Evolutionary conservation across 1,284 basidiomycete species (phyloP), one percentile per base, ranked within the genome.

Genomic region (Quambalaria eucalypti): DNA sequence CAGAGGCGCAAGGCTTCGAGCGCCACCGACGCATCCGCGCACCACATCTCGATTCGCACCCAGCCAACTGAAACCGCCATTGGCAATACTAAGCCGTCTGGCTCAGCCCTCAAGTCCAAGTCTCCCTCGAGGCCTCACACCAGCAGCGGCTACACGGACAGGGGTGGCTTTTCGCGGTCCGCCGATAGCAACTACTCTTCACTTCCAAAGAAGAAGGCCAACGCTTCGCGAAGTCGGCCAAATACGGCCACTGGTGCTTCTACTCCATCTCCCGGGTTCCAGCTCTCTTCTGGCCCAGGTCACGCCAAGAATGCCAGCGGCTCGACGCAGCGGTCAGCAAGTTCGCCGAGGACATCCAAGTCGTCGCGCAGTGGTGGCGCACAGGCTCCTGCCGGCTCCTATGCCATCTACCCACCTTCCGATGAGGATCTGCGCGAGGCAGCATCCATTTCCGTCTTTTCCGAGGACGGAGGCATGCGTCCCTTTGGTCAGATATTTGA

Each of bases 401-500:
- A 68, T 25, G 64, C 66, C 14, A 68, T 68, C 31, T 58, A 68
- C 16, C 64, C 64, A 1, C 66, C 66, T 6, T 62, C 66, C 21
- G 42, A 21, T 19, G 21, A 23, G 14, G 42, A 14, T 4, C 25
- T 46, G 42, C 21, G 12, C 16, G 26, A 62, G 66, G 64, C 59
- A 62, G 40, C 66, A 64, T 67, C 78, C 90, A 42, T 77, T 80
- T 14, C 80, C 25, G 81, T 91, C 50, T 78, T 85, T 48, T 81
- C 82, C 50, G 84, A 87, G 67, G 82, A 82, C 29, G 88, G 87
- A 16, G 65, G 82, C 7, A 78, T 81, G 9, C 78, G 87, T 39
- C 79, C 78, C 26, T 91, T 92, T 62, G 85, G 87, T 1, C 82
- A 86, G 48, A 73, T 92, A 28, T 86, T 88, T 71, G 79, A 79